Evolutionary conservation across 495 filamentous ascomycete species (phyloP).

Genomic region (Penicillium salamii): DNA sequence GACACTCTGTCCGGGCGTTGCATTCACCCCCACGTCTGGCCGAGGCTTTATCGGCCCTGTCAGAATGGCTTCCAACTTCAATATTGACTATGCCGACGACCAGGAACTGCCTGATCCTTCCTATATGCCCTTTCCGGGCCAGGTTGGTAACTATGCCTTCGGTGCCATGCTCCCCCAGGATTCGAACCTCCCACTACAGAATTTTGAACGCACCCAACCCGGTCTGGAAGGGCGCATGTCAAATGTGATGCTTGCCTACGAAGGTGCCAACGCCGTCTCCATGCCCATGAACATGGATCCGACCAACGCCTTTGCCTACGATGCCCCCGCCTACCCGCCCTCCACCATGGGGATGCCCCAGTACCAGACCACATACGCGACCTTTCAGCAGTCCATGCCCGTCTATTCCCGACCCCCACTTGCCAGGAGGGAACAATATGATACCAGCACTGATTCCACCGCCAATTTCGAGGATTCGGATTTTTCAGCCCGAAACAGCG

Average conservation of each 20-base stretch:
- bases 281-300: constrained; percentile 26
- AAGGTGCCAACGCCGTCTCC: constrained; percentile 17
- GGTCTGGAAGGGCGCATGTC: constrained; percentile 24
- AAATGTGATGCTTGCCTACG: constrained; percentile 32
- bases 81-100: constrained; percentile 10
- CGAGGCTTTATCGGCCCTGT: background rate
- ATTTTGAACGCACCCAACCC: constrained; percentile 11
- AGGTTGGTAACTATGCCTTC: constrained; percentile 18
- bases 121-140: constrained; percentile 14
- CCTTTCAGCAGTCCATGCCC: constrained; percentile 8
- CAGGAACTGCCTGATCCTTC: constrained; percentile 13
- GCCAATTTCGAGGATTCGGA: constrained; percentile 26
- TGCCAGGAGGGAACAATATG: constrained; percentile 11
- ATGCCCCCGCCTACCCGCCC: constrained; percentile 23
- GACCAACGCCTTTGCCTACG: constrained; percentile 24
- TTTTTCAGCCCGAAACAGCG: constrained; percentile 17
- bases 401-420: constrained; percentile 2
- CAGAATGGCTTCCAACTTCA: constrained; percentile 18
- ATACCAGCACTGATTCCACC: constrained; percentile 12
- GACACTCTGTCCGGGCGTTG: constrained; percentile 21
- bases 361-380: constrained; percentile 12
- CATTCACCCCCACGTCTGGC: constrained; percentile 21
- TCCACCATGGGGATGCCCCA: constrained; percentile 21
- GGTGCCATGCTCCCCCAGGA: constrained; percentile 23
- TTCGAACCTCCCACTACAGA: constrained; percentile 13